Base-by-base conservation (phyloP, 208 protist genomes). In the Wallacemonas sp. region DNA sequence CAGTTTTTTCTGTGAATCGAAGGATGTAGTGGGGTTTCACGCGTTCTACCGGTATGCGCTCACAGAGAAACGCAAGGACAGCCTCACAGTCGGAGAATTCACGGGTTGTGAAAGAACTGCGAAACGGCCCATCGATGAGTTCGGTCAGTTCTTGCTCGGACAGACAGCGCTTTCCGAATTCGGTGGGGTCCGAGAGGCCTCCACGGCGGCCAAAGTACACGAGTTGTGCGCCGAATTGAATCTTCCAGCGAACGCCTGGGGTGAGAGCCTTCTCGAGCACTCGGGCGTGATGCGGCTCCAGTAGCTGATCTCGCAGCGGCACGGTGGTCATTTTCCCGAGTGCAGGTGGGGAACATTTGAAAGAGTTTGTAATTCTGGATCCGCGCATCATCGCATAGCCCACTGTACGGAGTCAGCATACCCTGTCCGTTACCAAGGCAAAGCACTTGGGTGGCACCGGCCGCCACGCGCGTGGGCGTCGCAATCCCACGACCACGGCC, bases 141-240 rank as follows among this genome's bases (percentile, higher is more conserved):
- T 34, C 11, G n/a, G 6, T 39, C 51, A 58, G 51, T 31, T 38
- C 8, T 4, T 2, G 2, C 31, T 58, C 51, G 19, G 24, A 14
- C 30, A 42, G 14, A 19, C 12, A 11, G 6, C 1, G 0, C 4
- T 27, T 0, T 2, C n/a, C 0, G n/a, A 42, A 8, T 12, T 38
- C n/a, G 4, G 26, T 31, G 9, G 19, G 12, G 12, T 15, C 28
- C n/a, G 30, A 34, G 22, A 58, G 51, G 22, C 51, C 51, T 2
- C 24, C 8, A 5, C 4, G 8, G 22, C 24, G 51, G 8, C 51
- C 51, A 58, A 58, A 58, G 51, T 58, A 58, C 12, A 58, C 51
- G 28, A 58, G 17, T 19, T 58, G 51, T 2, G 24, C 9, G 51
- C 51, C 51, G 30, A 58, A 58, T 31, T 58, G 51, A 58, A 19